Evolutionary conservation across 2,329 filamentous ascomycete species (phyloP).

Genomic region (Stachybotrys chlorohalonatus): DNA sequence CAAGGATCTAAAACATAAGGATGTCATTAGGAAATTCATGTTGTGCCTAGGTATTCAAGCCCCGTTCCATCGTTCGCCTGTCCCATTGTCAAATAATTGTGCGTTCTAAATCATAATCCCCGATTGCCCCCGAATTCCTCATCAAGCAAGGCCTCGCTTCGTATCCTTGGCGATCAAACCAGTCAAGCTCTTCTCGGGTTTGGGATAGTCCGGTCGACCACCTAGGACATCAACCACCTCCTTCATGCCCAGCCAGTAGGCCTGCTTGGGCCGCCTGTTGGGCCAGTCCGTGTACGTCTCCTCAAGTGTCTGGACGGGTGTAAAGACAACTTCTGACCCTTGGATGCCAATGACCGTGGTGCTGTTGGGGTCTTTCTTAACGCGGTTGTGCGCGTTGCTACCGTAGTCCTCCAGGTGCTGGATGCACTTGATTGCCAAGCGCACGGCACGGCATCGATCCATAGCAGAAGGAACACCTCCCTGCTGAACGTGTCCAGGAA

Average conservation of each 20-base stretch:
- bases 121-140: neutral
- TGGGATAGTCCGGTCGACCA: conserved; percentile 51
- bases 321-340: conserved; percentile 83
- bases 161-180: conserved; percentile 50
- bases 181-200: conserved; percentile 39
- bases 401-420: conserved; percentile 79
- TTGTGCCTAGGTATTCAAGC: neutral
- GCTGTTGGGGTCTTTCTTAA: conserved; percentile 65
- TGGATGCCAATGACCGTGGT: conserved; percentile 84
- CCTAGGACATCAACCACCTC: conserved; percentile 76
- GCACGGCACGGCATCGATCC: conserved; percentile 87
- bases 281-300: conserved; percentile 85
- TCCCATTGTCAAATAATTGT: neutral
- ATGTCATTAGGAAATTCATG: neutral
- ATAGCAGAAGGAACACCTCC: conserved; percentile 88
- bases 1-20: neutral
- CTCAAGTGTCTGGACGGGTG: conserved; percentile 72
- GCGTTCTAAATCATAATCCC: neutral
- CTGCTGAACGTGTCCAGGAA: conserved; percentile 91
- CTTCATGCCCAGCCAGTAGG: conserved; percentile 79
- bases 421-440: conserved; percentile 89
- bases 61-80: neutral
- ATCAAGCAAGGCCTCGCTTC: conserved; percentile 39
- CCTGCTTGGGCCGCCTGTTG: conserved; percentile 71
- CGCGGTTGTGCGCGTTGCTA: conserved; percentile 53